Conservation (phyloP, 352 stramenopile species). For the Lagenidium sp. region DNA sequence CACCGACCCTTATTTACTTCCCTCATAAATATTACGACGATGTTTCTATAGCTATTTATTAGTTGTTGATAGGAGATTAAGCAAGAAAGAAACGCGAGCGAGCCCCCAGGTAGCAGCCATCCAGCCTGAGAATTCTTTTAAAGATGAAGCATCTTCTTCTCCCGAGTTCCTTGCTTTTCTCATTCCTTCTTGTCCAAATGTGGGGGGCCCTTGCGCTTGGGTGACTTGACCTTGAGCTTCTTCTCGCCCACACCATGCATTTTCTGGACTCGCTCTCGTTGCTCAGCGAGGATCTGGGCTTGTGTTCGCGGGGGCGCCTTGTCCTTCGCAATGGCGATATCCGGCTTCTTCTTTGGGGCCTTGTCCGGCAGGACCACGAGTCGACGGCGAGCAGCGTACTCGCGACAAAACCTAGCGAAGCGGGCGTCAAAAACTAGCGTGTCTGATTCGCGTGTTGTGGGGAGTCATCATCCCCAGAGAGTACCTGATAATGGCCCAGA, state of each 20-base stretch:
- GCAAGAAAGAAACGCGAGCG: constrained; percentile 2
- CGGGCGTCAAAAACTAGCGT: not conserved
- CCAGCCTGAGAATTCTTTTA: too few species aligned
- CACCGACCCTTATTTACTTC: constrained; percentile 71
- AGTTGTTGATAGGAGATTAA: constrained; percentile 15
- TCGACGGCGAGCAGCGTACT: constrained; percentile 34
- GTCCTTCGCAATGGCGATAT: constrained; percentile 55
- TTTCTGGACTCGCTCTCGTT: constrained; percentile 54
- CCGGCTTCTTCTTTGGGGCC: constrained; percentile 63
- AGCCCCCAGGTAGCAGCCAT: too few species aligned
- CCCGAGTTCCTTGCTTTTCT: constrained; percentile 2
- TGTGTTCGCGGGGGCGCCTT: constrained; percentile 60
- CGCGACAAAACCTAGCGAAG: constrained; percentile 34
- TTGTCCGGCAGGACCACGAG: constrained; percentile 60
- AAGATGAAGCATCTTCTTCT: not conserved
- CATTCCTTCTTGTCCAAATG: constrained; percentile 16
- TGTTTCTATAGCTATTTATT: constrained; percentile 26
- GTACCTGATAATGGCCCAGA: constrained; percentile 76
- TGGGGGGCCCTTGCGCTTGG: constrained; percentile 61
- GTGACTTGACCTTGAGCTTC: constrained; percentile 53
- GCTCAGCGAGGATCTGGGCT: constrained; percentile 65
- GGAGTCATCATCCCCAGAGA: too few species aligned
- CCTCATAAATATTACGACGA: constrained; percentile 75
- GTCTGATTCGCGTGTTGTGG: too few species aligned
- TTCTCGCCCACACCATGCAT: constrained; percentile 56